Conservation (phyloP, 306 rosid species). For the Cicer pinnatifidum region DNA sequence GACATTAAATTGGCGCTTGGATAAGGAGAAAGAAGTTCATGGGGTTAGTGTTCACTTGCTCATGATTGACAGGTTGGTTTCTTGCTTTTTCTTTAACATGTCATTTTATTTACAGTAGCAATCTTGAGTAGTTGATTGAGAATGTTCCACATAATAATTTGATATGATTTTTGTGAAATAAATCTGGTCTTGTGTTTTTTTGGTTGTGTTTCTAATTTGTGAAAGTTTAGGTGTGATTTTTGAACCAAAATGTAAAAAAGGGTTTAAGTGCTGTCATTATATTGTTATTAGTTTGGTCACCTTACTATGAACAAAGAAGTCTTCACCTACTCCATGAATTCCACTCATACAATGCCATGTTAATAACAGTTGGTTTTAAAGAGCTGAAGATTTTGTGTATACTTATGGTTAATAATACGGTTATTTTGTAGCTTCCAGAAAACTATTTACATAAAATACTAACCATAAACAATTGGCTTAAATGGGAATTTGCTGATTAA, state of each 20-base stretch:
- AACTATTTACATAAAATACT: not conserved
- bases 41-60: conserved; percentile 64
- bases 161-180: not conserved
- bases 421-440: conserved; percentile 4
- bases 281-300: not conserved
- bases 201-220: not conserved
- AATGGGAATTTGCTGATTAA: conserved; percentile 4
- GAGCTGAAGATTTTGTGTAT: not conserved
- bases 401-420: not conserved
- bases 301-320: not conserved
- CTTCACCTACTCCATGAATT: not conserved
- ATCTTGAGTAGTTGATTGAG: conserved; percentile 19
- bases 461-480: not conserved
- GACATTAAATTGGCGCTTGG: conserved; percentile 72
- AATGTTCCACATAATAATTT: not conserved
- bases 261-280: not conserved
- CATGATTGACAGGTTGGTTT: conserved; percentile 81
- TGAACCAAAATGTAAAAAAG: not conserved
- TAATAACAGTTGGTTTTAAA: not conserved
- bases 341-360: not conserved
- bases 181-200: not conserved
- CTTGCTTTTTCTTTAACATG: not conserved
- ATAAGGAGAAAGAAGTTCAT: conserved; percentile 58
- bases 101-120: conserved; percentile 1
- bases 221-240: not conserved